Conservation (phyloP, 148 eudicot genomes). For the Mesembryanthemum crystallinum region DNA sequence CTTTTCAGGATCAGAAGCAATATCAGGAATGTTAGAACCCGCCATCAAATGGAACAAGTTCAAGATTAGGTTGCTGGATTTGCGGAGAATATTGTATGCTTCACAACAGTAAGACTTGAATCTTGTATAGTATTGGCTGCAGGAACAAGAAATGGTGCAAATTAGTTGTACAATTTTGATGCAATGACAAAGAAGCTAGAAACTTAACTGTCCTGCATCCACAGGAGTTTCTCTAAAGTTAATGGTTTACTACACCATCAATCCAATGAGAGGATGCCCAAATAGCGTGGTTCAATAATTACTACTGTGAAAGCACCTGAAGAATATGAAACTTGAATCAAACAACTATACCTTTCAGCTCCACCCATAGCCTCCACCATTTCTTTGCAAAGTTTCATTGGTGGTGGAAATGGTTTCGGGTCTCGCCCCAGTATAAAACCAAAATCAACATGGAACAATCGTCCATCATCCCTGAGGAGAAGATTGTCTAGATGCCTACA, state of each 20-base stretch:
- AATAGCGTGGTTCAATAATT: not conserved
- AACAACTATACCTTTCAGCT: constrained; percentile 73
- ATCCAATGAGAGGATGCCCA: not conserved
- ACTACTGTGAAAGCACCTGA: not conserved
- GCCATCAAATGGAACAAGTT: constrained; percentile 95
- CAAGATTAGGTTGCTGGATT: constrained; percentile 90
- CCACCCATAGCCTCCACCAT: constrained; percentile 99
- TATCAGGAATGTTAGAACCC: constrained; percentile 94
- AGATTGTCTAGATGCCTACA: constrained; percentile 95
- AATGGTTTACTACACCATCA: not conserved
- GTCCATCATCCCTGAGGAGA: constrained; percentile 86
- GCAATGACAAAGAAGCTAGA: not conserved
- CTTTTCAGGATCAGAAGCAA: constrained; percentile 97
- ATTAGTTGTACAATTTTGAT: not conserved
- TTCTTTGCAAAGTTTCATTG: constrained; percentile 99
- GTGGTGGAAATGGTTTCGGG: constrained; percentile 99
- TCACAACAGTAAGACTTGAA: constrained; percentile 97
- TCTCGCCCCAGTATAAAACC: constrained; percentile 94
- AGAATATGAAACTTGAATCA: constrained; percentile 6
- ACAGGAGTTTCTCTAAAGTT: no score
- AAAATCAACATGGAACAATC: constrained; percentile 96
- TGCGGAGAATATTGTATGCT: constrained; percentile 93
- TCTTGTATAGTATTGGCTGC: constrained; percentile 92
- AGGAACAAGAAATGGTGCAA: constrained; percentile 6
- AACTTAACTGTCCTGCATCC: no score